Evolutionary conservation across 2,329 filamentous ascomycete species (phyloP).

Genomic region (Macrophomina tecta): DNA sequence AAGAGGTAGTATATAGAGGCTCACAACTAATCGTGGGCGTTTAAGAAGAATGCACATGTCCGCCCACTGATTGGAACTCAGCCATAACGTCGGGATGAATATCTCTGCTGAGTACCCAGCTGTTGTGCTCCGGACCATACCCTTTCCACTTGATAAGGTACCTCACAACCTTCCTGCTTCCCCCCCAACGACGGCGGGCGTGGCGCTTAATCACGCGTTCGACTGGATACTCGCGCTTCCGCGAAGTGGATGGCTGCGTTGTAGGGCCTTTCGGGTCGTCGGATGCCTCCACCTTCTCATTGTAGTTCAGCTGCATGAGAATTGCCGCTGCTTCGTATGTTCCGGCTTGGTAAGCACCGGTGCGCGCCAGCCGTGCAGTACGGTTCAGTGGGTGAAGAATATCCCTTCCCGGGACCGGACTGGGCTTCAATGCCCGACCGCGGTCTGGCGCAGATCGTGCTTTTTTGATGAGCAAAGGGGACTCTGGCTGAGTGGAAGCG

Average conservation of each 20-base stretch:
- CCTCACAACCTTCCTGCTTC: neutral
- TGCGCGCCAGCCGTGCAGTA: neutral
- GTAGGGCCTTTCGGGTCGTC: neutral
- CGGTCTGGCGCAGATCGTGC: neutral
- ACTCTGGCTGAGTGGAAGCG: neutral
- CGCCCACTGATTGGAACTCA: no score
- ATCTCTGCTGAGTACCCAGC: neutral
- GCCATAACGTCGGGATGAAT: neutral
- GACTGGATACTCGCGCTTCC: neutral
- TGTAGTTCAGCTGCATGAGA: neutral
- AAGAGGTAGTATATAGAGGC: no score
- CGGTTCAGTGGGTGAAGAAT: neutral
- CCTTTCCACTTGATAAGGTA: slow-evolving; percentile 8
- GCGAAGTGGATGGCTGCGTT: neutral
- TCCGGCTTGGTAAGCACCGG: neutral
- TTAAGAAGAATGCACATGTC: no score
- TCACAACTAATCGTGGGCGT: no score
- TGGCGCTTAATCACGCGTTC: neutral
- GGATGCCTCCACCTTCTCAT: neutral
- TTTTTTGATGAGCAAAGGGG: neutral
- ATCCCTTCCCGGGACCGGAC: neutral
- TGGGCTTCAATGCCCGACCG: neutral
- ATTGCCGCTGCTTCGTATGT: neutral
- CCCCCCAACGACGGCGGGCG: neutral
- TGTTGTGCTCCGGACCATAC: slow-evolving; percentile 3